phyloP scores from a whole-genome alignment of 164 flowering plant species.

The Taxillus chinensis region DNA sequence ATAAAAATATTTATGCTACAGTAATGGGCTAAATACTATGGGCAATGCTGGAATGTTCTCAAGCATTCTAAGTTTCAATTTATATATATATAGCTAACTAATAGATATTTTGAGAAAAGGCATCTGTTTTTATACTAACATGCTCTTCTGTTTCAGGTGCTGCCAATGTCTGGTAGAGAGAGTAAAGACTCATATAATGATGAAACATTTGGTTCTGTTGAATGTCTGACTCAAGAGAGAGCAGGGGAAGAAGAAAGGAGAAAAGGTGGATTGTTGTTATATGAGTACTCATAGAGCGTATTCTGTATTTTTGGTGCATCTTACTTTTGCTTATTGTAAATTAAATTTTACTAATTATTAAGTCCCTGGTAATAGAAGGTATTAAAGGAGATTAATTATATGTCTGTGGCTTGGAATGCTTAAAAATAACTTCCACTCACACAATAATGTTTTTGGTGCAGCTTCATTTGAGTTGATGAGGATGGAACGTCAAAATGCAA shows the following conservation, averaged over 20 bases:
- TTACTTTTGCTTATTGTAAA: neutral
- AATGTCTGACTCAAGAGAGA: neutral
- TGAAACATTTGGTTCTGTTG: constrained; percentile 8
- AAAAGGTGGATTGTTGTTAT: neutral
- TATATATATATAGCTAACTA: too few relatives aligned
- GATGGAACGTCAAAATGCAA: constrained; percentile 8
- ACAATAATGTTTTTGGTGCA: neutral
- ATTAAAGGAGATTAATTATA: too few relatives aligned
- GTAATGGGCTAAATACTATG: too few relatives aligned
- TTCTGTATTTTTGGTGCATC: neutral
- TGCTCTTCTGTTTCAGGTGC: constrained; percentile 4
- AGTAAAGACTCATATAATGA: constrained; percentile 4
- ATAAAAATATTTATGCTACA: neutral
- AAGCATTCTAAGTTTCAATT: too few relatives aligned
- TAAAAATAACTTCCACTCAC: too few relatives aligned
- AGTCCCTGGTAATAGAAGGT: neutral
- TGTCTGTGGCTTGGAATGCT: too few relatives aligned
- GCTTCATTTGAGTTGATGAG: constrained; percentile 12
- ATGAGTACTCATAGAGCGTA: neutral
- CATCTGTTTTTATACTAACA: neutral
- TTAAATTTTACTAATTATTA: neutral
- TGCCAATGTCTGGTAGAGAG: constrained; percentile 2
- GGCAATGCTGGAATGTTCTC: too few relatives aligned
- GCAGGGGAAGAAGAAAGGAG: constrained; percentile 5
- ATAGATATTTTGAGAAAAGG: too few relatives aligned